A percentile compares a stretch with the other conserved stretches of the same genome.
Conservation (phyloP, 2,329 filamentous ascomycete genomes). For the Bimuria novae-zelandiae region DNA sequence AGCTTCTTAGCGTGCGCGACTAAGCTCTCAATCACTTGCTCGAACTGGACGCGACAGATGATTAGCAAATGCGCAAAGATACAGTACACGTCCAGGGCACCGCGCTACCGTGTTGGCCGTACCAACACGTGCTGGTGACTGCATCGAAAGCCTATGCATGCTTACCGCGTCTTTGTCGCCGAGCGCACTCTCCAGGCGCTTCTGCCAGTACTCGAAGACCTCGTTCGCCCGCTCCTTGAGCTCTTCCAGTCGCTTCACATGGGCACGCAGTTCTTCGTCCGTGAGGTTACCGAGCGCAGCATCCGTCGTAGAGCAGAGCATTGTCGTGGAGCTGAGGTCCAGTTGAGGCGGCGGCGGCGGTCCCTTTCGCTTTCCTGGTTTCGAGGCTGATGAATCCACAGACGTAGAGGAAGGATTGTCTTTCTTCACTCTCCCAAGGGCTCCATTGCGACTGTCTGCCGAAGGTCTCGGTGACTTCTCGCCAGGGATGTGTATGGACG, state of each 20-base stretch:
- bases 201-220: constrained; percentile 86
- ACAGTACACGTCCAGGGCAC: too few species aligned
- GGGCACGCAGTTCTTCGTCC: constrained; percentile 72
- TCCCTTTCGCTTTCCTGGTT: constrained; percentile 55
- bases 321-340: constrained; percentile 76
- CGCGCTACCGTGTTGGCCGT: too few species aligned
- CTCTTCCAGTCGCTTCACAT: constrained; percentile 70
- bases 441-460: constrained; percentile 45
- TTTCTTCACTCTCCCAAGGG: constrained; percentile 45
- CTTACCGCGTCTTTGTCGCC: constrained; percentile 79
- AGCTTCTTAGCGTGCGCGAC: constrained; percentile 89
- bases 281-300: constrained; percentile 81
- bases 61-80: too few species aligned
- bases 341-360: constrained; percentile 73
- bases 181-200: constrained; percentile 81
- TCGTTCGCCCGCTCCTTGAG: constrained; percentile 74
- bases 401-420: constrained; percentile 46
- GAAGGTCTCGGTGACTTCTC: constrained; percentile 45
- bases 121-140: too few species aligned
- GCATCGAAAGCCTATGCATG: too few species aligned
- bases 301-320: constrained; percentile 82
- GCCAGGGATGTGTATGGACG: constrained; percentile 65
- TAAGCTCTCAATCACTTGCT: constrained; percentile 94
- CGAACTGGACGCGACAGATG: constrained; percentile 40
- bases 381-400: constrained; percentile 44